A percentile compares a stretch with the other conserved stretches of the same genome.
Conservation (phyloP, 495 filamentous ascomycete genomes). For the Xylaria longipes region DNA sequence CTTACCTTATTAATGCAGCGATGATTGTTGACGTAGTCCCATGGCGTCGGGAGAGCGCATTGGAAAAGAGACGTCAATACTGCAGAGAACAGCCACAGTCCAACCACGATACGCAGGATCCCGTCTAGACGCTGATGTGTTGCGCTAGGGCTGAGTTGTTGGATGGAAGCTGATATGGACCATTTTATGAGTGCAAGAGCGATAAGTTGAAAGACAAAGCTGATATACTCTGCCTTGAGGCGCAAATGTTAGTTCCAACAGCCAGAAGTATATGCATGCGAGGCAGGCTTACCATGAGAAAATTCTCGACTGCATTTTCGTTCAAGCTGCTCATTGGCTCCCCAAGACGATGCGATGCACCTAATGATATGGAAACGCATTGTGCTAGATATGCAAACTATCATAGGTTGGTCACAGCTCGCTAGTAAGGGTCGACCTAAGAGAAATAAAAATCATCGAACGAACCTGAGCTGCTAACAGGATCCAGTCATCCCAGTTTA, state of each 20-base stretch:
- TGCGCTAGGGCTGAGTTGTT: constrained; percentile 34
- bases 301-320: constrained; percentile 18
- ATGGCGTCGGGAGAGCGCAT: constrained; percentile 46
- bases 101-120: constrained; percentile 35
- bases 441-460: background rate
- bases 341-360: constrained; percentile 35
- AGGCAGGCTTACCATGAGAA: constrained; percentile 22
- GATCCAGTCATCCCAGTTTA: constrained; percentile 33
- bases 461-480: constrained; percentile 34
- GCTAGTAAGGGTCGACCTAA: background rate
- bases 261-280: background rate
- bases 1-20: constrained; percentile 48
- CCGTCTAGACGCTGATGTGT: constrained; percentile 33
- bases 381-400: constrained; percentile 27
- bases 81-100: constrained; percentile 39
- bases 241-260: background rate
- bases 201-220: constrained; percentile 41
- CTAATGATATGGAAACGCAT: constrained; percentile 36
- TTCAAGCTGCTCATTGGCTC: constrained; percentile 29
- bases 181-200: constrained; percentile 45
- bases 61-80: constrained; percentile 47
- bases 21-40: constrained; percentile 42
- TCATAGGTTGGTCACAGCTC: background rate
- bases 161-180: constrained; percentile 43
- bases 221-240: constrained; percentile 45